Conservation (phyloP, 169 alveolate species). For the Plasmodium blacklocki region DNA sequence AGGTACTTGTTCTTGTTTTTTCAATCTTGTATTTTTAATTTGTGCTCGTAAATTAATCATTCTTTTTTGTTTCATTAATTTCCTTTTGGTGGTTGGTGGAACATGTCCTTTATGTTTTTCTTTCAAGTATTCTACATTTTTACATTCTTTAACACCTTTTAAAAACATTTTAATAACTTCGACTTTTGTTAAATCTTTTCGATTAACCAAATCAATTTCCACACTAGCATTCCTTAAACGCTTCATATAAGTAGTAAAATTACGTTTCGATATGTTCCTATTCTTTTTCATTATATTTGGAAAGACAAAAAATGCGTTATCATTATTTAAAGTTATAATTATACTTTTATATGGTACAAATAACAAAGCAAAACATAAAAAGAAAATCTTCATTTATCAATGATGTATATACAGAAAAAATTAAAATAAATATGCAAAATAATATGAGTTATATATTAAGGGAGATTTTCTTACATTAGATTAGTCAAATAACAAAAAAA, state of each 20-base stretch:
- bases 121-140: conserved; percentile 69
- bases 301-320: not conserved
- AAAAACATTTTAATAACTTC: conserved; percentile 75
- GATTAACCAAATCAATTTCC: conserved; percentile 63
- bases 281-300: not conserved
- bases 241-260: conserved; percentile 46
- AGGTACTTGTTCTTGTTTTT: conserved; percentile 59
- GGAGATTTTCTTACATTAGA: not conserved
- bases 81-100: conserved; percentile 64
- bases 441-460: not conserved
- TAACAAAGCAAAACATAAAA: conserved; percentile 1
- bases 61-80: conserved; percentile 75
- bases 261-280: not conserved
- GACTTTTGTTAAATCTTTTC: conserved; percentile 61
- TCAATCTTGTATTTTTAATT: conserved; percentile 50
- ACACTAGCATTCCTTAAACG: conserved; percentile 71
- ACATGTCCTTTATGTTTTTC: conserved; percentile 70
- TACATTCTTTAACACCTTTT: conserved; percentile 73
- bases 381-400: conserved; percentile 23
- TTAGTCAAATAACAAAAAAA: not conserved
- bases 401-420: not conserved
- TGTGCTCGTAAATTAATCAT: conserved; percentile 68
- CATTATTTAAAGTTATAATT: conserved; percentile 5
- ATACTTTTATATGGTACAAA: conserved; percentile 19
- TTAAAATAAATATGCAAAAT: no score